These are phyloP conservation scores for Xylaria telfairii DNA, from an alignment of 495 filamentous ascomycete species.

Conservation along the genomic window DNA sequence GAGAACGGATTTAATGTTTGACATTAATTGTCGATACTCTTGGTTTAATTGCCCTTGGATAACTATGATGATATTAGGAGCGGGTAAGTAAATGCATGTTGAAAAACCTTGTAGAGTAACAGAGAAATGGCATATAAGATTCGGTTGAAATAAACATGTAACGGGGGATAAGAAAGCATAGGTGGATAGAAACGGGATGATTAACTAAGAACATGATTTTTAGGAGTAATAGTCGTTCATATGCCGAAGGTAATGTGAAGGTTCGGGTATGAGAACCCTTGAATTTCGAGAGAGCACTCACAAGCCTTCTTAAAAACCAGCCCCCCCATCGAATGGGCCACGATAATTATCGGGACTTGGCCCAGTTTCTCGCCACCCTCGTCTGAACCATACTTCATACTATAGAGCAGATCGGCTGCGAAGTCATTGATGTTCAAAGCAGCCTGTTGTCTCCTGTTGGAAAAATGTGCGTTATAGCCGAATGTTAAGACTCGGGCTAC, in stretches of 20 bases:
- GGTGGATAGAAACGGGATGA: not conserved
- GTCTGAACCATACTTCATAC: not conserved
- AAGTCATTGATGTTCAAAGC: not conserved
- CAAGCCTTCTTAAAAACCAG: constrained; percentile 4
- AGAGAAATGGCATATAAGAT: not conserved
- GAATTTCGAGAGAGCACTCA: not conserved
- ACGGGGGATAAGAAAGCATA: not conserved
- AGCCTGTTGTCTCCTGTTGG: not conserved
- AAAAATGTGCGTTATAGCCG: not conserved
- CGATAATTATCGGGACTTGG: not conserved
- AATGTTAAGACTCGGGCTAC: not conserved
- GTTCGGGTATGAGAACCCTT: not conserved
- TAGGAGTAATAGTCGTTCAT: not conserved
- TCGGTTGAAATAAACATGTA: not conserved
- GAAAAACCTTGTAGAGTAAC: not conserved
- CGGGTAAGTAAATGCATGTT: not conserved
- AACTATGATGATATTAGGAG: not conserved
- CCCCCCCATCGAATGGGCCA: not conserved
- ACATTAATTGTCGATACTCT: constrained; percentile 1
- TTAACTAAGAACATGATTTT: not conserved
- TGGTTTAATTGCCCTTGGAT: not conserved
- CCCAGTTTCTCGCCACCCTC: not conserved
- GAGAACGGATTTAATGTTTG: not conserved
- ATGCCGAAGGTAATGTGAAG: not conserved
- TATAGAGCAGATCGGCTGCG: not conserved